These are phyloP conservation scores for Pythium oligandrum DNA, from an alignment of 352 stramenopile species.

Conservation along the genomic window DNA sequence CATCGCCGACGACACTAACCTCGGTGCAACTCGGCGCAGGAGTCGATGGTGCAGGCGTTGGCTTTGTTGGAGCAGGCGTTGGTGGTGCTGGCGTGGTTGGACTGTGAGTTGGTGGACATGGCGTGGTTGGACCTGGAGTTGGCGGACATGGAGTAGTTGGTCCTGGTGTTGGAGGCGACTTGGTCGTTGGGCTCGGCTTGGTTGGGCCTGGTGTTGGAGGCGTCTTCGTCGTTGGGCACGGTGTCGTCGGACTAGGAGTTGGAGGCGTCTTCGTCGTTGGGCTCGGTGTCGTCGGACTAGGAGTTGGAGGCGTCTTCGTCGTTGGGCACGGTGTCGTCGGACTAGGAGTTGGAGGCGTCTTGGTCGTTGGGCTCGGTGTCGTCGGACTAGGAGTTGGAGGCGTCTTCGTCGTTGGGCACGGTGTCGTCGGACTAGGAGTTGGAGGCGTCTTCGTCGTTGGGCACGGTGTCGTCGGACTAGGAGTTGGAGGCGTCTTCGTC, in stretches of 20 bases:
- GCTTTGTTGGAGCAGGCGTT: neutral
- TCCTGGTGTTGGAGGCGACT: neutral
- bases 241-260: neutral
- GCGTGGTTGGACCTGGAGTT: no score
- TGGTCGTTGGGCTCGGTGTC: neutral
- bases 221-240: no score
- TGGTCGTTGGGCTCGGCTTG: neutral
- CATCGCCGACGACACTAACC: slow-evolving; percentile 25
- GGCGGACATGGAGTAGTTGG: no score
- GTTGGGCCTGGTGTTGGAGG: neutral
- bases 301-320: neutral
- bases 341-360: neutral
- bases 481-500: neutral
- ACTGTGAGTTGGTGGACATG: no score
- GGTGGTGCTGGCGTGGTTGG: neutral
- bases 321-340: neutral
- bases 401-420: neutral
- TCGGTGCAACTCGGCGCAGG: slow-evolving; percentile 12
- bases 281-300: neutral
- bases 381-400: neutral
- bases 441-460: neutral
- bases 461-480: neutral
- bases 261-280: neutral
- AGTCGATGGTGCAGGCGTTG: neutral
- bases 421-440: neutral